phyloP scores from a whole-genome alignment of 2,329 filamentous ascomycete species.

The Cladosporium sp. region DNA sequence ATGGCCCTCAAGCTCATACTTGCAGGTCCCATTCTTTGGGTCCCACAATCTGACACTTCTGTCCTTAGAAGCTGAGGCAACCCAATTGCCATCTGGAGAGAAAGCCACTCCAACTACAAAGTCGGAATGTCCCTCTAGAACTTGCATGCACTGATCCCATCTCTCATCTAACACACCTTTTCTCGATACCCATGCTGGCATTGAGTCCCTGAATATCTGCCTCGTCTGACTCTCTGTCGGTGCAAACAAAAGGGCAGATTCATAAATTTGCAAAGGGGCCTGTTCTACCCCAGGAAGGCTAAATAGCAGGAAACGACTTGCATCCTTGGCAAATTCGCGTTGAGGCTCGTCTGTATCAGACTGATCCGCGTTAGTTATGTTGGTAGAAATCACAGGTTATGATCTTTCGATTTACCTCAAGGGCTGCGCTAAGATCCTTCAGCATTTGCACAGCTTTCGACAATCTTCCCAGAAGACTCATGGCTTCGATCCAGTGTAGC shows the following conservation, averaged over 20 bases:
- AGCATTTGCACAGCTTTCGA: not conserved
- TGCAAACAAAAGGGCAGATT: slow-evolving; percentile 1
- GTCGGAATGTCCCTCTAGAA: not conserved
- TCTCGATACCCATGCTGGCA: too few species aligned
- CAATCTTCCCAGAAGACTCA: not conserved
- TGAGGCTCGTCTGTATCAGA: too few species aligned
- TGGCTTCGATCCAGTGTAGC: slow-evolving; percentile 6
- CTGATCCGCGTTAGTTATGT: too few species aligned
- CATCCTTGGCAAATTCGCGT: not conserved
- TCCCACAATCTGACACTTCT: not conserved
- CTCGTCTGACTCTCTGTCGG: not conserved
- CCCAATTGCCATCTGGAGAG: not conserved
- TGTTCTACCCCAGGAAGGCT: not conserved
- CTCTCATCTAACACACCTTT: too few species aligned
- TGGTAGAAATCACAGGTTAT: too few species aligned
- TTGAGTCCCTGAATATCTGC: not conserved
- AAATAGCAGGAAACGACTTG: not conserved
- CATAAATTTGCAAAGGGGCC: slow-evolving; percentile 6
- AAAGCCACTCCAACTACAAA: slow-evolving; percentile 1
- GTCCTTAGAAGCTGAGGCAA: not conserved
- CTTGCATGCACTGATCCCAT: too few species aligned
- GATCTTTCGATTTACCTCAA: not conserved
- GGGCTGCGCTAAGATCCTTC: not conserved
- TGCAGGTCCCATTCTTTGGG: not conserved
- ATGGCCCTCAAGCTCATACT: not conserved